Base-by-base conservation (phyloP, 169 alveolate genomes). In the Babesia ovata region DNA sequence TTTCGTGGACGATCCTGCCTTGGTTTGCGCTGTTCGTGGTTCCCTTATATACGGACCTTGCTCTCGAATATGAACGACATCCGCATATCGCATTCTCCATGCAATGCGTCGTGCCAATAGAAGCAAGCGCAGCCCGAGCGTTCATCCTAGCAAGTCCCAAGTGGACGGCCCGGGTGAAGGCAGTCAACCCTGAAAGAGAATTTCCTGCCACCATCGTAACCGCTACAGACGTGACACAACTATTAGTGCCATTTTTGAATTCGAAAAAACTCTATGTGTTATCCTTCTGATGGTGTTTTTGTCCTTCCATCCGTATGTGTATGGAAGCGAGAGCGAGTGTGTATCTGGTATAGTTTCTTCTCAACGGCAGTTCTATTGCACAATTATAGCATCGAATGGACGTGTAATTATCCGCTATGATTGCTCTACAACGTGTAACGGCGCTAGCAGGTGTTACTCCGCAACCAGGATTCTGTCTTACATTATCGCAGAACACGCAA, bases 151-250 rank as follows among this genome's bases (percentile, higher is more conserved):
- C 70, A 10, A 61, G 42, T 33, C 54, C 56, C 11, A 61, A 53
- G 36, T 61, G 70, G n/a, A 61, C 36, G 14, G 22, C 54, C n/a
- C 70, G 50, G 70, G 33, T 22, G 54, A 61, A 61, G 10, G 70
- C 70, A 8, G 70, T 61, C 17, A n/a, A 17, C 6, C 65, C 46
- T 22, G 19, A 24, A 8, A 57, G 19, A 6, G 21, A 2, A 11
- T 24, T 57, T 17, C 49, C 46, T 22, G 65, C 9, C 28, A 26
- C 65, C 65, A 57, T 57, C 14, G 14, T 24, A 16, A 33, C 6
- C 39, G 21, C 17, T 21, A 24, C 14, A 9, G 36, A 21, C 39
- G 39, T 33, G 39, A 33, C 6, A 6, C 39, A 6, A 9, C 36
- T 53, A 21, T 53, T 1, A 21, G 21, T 14, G 16, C 12, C 49